Conservation (phyloP, 805 yeast species). For the Kurtzmaniella fragi region DNA sequence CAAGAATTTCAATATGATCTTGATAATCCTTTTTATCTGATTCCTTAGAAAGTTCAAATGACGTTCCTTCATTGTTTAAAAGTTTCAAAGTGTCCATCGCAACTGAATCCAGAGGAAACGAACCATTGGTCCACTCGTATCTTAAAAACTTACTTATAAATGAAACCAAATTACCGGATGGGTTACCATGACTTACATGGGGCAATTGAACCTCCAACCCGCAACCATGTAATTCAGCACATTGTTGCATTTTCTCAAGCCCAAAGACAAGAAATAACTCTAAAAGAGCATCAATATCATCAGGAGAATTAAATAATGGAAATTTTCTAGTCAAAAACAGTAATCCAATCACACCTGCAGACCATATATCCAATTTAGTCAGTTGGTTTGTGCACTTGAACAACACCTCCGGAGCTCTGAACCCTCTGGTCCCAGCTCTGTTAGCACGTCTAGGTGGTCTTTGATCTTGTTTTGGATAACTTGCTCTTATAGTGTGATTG, state of each 20-base stretch:
- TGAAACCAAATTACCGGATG: constrained; percentile 26
- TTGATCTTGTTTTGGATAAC: constrained; percentile 83
- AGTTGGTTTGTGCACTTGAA: constrained; percentile 82
- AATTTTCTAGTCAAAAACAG: constrained; percentile 75
- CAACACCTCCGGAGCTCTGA: constrained; percentile 90
- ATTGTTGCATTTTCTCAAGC: constrained; percentile 58
- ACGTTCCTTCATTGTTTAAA: constrained; percentile 37
- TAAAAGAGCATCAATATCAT: constrained; percentile 85
- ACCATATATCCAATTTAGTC: constrained; percentile 84
- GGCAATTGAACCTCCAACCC: constrained; percentile 57
- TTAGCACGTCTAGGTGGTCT: constrained; percentile 90
- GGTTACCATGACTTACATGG: constrained; percentile 10
- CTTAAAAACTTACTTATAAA: constrained; percentile 22
- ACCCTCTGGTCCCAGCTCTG: constrained; percentile 95
- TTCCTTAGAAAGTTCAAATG: constrained; percentile 15
- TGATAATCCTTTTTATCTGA: constrained; percentile 21
- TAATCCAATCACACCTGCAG: constrained; percentile 83
- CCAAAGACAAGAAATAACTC: constrained; percentile 86
- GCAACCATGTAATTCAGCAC: constrained; percentile 84
- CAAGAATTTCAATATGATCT: constrained; percentile 45
- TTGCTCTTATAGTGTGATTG: constrained; percentile 31
- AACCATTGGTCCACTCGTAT: constrained; percentile 48
- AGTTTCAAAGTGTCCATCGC: constrained; percentile 57
- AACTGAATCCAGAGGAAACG: constrained; percentile 69
- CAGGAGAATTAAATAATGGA: constrained; percentile 91